These are phyloP conservation scores for Xerophyta viscosa DNA, from an alignment of 106 monocot genomes.

Conservation along the genomic window DNA sequence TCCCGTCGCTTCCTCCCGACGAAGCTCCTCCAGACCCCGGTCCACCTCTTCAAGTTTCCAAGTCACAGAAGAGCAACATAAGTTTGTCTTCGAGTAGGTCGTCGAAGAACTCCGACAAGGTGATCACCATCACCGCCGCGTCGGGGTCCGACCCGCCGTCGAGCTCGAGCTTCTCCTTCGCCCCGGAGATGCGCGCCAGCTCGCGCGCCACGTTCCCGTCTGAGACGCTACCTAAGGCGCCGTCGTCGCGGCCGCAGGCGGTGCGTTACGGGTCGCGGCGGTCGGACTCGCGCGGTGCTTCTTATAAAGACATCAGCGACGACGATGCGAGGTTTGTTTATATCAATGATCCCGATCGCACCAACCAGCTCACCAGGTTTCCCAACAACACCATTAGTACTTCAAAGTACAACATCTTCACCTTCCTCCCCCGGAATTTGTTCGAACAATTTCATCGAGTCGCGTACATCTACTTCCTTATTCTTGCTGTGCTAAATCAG, in stretches of 20 bases:
- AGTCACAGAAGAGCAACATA: neutral
- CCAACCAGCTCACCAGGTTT: slow-evolving; percentile 30
- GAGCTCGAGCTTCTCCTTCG: slow-evolving; percentile 9
- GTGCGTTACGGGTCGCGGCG: slow-evolving; percentile 6
- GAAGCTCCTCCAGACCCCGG: neutral
- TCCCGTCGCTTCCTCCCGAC: neutral
- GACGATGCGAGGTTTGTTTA: slow-evolving; percentile 75
- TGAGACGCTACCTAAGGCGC: neutral
- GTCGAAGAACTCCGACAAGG: neutral
- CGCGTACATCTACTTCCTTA: slow-evolving; percentile 93
- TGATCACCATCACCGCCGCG: neutral
- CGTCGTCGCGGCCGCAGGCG: neutral
- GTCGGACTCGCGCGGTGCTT: slow-evolving; percentile 39
- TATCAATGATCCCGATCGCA: slow-evolving; percentile 44
- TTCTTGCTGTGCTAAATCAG: slow-evolving; percentile 89
- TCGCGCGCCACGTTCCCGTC: neutral
- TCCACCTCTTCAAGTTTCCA: neutral
- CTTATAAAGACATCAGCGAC: slow-evolving; percentile 66
- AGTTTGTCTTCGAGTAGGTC: neutral
- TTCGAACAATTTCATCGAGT: slow-evolving; percentile 97
- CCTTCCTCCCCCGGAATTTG: slow-evolving; percentile 88
- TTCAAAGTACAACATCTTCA: slow-evolving; percentile 76
- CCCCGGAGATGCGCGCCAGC: neutral
- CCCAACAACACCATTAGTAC: slow-evolving; percentile 71
- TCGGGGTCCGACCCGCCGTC: neutral